These are phyloP conservation scores for Mycena albidolilacea DNA, from an alignment of 768 basidiomycete genomes.

Conservation along the genomic window DNA sequence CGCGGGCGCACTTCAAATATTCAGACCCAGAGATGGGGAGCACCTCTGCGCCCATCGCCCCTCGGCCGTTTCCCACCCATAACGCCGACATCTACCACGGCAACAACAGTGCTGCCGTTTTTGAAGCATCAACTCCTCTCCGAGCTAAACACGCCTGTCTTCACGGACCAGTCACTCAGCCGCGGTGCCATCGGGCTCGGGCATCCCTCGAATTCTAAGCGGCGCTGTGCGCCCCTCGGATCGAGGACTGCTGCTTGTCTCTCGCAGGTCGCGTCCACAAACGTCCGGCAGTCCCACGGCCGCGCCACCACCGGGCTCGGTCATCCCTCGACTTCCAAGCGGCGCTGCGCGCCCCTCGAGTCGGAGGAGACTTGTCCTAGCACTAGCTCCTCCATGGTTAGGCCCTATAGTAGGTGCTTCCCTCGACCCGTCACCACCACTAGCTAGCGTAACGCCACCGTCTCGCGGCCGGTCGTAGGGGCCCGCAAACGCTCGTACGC, in stretches of 20 bases:
- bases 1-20: not conserved
- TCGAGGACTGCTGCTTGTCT: no score
- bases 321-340: conserved; percentile 18
- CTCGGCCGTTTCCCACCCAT: not conserved
- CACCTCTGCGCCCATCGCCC: not conserved
- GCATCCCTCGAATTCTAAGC: conserved; percentile 17
- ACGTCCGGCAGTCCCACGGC: not conserved
- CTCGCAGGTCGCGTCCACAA: no score
- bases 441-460: no score
- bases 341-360: not conserved
- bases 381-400: conserved; percentile 21
- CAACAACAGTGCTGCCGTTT: no score
- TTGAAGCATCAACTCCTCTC: no score
- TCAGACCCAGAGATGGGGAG: not conserved
- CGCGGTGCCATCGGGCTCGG: conserved; percentile 24
- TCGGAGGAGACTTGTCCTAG: not conserved
- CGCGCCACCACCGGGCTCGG: conserved; percentile 26
- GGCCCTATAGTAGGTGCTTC: conserved; percentile 6
- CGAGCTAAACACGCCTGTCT: no score
- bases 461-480: not conserved
- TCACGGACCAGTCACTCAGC: not conserved
- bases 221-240: not conserved
- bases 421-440: not conserved
- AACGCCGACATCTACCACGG: not conserved
- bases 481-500: conserved; percentile 19